Evolutionary conservation across 2,329 filamentous ascomycete species (phyloP), one percentile per base, ranked within the genome.

Genomic region (Blumeria hordei): DNA sequence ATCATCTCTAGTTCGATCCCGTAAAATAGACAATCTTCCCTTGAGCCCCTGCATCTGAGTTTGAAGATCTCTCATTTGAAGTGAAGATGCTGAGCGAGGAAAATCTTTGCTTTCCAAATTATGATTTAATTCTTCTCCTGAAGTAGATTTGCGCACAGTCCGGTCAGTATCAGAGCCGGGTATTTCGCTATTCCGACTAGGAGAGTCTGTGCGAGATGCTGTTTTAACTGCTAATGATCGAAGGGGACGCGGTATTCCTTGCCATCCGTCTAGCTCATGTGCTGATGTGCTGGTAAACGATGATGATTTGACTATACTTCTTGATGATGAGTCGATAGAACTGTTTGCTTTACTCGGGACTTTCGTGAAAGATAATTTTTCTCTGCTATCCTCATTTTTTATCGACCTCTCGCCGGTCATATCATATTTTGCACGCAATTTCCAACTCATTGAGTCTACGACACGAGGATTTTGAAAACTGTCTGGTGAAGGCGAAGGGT

Each of bases 21-120:
- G 77, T 39, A 85, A 66, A n/a, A 71, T 75, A 5, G 80, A 81
- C 39, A 85, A 79, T 57, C 79, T 78, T 57, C 77, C 78, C 62
- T 80, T 80, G 39, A 85, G 67, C 57, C 78, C 79, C 54, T 77
- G 74, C 75, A 85, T 80, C 65, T 85, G 80, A 60, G 79, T 75
- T 36, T 75, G 74, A 45, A 85, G 68, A 62, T 79, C 77, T 28
- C 73, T 74, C 50, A 76, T 74, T 61, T 74, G 72, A 57, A 64
- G 60, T 5, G 61, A 58, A 43, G 65, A 67, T 49, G 60, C 53
- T 7, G 64, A 65, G 49, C 65, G 60, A 39, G 60, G 61, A 33
- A 66, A 58, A 33, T 51, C 56, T 55, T 58, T 61, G 39, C 56
- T 54, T 32, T 61, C 60, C 11, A 57, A 58, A 50, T 54, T 55